These are phyloP conservation scores for Moesziomyces parantarcticus DNA, from an alignment of 1,284 basidiomycete species.

Conservation along the genomic window DNA sequence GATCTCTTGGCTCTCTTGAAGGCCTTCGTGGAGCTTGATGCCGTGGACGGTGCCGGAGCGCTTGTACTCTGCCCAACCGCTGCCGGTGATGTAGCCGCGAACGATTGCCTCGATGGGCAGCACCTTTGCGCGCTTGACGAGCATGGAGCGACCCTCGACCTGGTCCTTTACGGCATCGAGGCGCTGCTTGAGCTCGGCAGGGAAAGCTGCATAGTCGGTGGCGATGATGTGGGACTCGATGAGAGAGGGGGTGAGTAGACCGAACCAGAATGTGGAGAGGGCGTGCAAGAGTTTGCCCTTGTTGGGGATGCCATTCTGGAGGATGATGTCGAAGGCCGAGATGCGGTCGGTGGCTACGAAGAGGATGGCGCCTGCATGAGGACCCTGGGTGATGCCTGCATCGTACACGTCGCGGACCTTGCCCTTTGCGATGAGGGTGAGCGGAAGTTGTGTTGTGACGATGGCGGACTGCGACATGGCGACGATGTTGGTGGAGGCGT, in stretches of 20 bases:
- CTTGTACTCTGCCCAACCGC: slow-evolving; percentile 94
- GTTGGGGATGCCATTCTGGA: slow-evolving; percentile 79
- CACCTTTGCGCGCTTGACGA: slow-evolving; percentile 88
- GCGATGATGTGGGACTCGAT: slow-evolving; percentile 64
- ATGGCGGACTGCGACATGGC: slow-evolving; percentile 44
- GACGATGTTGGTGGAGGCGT: slow-evolving; percentile 5
- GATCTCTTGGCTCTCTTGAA: slow-evolving; percentile 82
- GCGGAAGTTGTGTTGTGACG: slow-evolving; percentile 58
- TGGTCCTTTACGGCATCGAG: slow-evolving; percentile 67
- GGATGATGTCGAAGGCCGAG: slow-evolving; percentile 90
- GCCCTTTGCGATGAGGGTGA: slow-evolving; percentile 64
- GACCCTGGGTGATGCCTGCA: slow-evolving; percentile 47
- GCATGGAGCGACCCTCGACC: slow-evolving; percentile 87
- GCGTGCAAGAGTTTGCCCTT: slow-evolving; percentile 91
- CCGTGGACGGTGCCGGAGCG: slow-evolving; percentile 88
- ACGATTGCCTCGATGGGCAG: slow-evolving; percentile 97
- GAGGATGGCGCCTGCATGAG: slow-evolving; percentile 70
- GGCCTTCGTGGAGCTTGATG: slow-evolving; percentile 78
- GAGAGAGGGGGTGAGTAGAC: slow-evolving; percentile 72
- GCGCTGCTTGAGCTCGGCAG: slow-evolving; percentile 42
- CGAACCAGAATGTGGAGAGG: slow-evolving; percentile 95
- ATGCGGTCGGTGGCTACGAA: slow-evolving; percentile 97
- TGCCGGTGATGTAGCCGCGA: slow-evolving; percentile 95
- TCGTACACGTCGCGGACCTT: slow-evolving; percentile 68
- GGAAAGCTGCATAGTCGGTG: slow-evolving; percentile 58